Conservation (phyloP, 129 eudicot species). For the Apium graveolens region DNA sequence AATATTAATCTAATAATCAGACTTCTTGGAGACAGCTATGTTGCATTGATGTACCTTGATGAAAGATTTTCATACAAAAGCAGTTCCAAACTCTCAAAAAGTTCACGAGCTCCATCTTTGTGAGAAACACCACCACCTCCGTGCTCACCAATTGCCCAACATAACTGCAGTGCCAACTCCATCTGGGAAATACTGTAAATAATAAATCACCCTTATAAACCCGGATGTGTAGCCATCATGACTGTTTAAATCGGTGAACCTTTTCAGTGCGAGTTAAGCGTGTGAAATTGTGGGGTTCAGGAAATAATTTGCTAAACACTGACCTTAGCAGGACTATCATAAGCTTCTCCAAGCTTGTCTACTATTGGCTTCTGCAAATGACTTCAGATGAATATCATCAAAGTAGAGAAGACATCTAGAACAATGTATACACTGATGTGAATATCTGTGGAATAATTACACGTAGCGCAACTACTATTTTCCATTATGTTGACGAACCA, state of each 20-base stretch:
- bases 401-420: conserved; percentile 8
- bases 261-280: background rate
- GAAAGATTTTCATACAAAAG: conserved; percentile 89
- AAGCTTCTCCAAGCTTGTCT: conserved; percentile 94
- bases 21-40: background rate
- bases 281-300: background rate
- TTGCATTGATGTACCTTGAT: conserved; percentile 44
- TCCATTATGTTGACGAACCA: background rate
- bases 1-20: background rate
- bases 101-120: conserved; percentile 92
- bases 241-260: background rate
- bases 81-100: conserved; percentile 87
- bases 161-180: conserved; percentile 91
- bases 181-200: conserved; percentile 41
- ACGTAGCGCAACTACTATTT: background rate
- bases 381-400: conserved; percentile 12
- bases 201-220: background rate
- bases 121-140: conserved; percentile 92
- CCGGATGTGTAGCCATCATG: background rate
- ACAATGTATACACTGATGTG: background rate
- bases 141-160: conserved; percentile 99
- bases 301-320: background rate
- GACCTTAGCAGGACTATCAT: conserved; percentile 82
- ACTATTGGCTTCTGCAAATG: conserved; percentile 78
- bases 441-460: background rate